Evolutionary conservation across 768 basidiomycete species (phyloP).

Genomic region (Exidia glandulosa): DNA sequence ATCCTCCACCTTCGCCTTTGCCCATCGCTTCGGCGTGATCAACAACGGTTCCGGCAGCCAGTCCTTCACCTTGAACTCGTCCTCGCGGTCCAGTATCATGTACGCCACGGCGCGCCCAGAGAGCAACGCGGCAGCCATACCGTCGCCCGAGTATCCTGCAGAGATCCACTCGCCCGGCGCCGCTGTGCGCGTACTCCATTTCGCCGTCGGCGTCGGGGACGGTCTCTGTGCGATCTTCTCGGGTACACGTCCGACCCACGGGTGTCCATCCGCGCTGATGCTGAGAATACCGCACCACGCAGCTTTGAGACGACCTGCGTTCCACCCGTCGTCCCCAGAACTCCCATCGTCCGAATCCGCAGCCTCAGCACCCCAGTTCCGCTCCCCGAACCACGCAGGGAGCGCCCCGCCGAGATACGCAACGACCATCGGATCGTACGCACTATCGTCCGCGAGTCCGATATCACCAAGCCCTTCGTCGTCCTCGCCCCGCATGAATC

Average conservation of each 20-base stretch:
- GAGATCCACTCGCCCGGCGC: constrained; percentile 58
- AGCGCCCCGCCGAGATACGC: constrained; percentile 40
- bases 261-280: constrained; percentile 46
- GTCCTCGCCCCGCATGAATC: constrained; percentile 25
- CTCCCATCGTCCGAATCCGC: constrained; percentile 10
- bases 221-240: constrained; percentile 23
- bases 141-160: constrained; percentile 62
- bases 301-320: constrained; percentile 37
- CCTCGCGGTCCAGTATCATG: constrained; percentile 42
- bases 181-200: constrained; percentile 11
- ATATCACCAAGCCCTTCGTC: constrained; percentile 19
- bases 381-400: constrained; percentile 39
- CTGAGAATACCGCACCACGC: constrained; percentile 58
- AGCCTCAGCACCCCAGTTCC: constrained; percentile 32
- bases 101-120: constrained; percentile 45
- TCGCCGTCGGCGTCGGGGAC: background rate
- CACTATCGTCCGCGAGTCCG: constrained; percentile 24
- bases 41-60: constrained; percentile 43
- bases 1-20: constrained; percentile 29
- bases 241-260: constrained; percentile 64
- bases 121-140: constrained; percentile 64
- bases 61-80: constrained; percentile 17
- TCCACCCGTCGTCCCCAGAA: constrained; percentile 22
- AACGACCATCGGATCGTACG: constrained; percentile 25
- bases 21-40: constrained; percentile 40